Evolutionary conservation across 1,284 basidiomycete species (phyloP).

Genomic region (Tylopilus sp.): DNA sequence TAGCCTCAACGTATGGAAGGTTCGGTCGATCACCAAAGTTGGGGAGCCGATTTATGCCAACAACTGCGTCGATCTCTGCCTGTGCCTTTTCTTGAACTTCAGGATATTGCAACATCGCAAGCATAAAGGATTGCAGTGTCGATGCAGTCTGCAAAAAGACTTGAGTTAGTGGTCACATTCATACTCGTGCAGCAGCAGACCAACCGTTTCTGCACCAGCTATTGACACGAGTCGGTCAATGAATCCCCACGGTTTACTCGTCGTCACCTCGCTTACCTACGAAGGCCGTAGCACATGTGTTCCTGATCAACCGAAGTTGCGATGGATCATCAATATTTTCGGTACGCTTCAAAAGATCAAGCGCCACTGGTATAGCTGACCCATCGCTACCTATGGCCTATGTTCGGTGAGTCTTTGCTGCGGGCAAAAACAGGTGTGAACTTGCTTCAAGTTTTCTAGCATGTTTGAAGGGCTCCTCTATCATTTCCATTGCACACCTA

Average conservation of each 20-base stretch:
- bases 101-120: constrained; percentile 61
- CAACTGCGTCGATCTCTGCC: constrained; percentile 31
- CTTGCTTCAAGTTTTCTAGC: constrained; percentile 29
- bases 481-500: constrained; percentile 26
- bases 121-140: constrained; percentile 56
- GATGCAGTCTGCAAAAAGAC: constrained; percentile 50
- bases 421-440: not conserved
- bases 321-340: constrained; percentile 8
- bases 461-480: constrained; percentile 32
- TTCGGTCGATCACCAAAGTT: not conserved
- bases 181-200: not conserved
- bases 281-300: constrained; percentile 36
- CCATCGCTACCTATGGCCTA: constrained; percentile 23
- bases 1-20: not conserved
- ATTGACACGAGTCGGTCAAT: not conserved
- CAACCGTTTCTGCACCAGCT: constrained; percentile 38
- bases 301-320: constrained; percentile 21
- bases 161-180: not conserved
- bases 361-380: constrained; percentile 20
- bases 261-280: constrained; percentile 25
- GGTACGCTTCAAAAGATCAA: constrained; percentile 21
- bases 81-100: constrained; percentile 55
- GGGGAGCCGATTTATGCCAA: not conserved
- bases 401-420: not conserved
- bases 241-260: not conserved